Evolutionary conservation across 768 basidiomycete genomes (phyloP).

Genomic region (Infundibulicybe gibba): DNA sequence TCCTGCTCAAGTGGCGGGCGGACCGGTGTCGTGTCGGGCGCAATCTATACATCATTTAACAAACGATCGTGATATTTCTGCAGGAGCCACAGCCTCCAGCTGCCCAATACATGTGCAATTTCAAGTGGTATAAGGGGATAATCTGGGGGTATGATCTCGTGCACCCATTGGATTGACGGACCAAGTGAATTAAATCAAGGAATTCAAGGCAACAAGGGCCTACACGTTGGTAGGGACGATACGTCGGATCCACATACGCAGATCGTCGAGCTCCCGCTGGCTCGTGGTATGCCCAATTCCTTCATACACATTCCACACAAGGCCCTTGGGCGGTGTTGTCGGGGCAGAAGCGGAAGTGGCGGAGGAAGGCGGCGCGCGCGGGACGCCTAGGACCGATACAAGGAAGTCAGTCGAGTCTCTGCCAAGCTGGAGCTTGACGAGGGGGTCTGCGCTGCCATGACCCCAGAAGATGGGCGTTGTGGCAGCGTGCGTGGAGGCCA

Average conservation of each 20-base stretch:
- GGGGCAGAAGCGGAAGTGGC: no score
- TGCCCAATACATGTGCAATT: no score
- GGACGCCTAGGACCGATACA: conserved; percentile 48
- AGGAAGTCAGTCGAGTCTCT: conserved; percentile 55
- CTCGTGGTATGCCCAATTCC: conserved; percentile 66
- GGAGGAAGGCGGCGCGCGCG: conserved; percentile 30
- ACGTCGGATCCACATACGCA: conserved; percentile 67
- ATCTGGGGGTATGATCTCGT: no score
- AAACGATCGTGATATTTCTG: no score
- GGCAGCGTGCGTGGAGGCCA: conserved; percentile 54
- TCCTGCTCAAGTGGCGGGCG: no score
- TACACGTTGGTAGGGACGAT: conserved; percentile 32
- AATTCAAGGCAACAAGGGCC: no score
- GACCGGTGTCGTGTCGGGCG: no score
- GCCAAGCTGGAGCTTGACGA: conserved; percentile 60
- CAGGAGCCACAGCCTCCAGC: no score
- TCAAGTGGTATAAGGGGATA: no score
- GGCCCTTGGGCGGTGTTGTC: conserved; percentile 43
- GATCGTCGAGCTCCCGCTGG: conserved; percentile 62
- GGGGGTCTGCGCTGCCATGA: conserved; percentile 72
- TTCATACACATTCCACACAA: conserved; percentile 65
- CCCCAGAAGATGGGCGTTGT: conserved; percentile 83
- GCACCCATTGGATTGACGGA: no score
- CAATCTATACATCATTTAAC: no score
- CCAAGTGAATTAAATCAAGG: no score